phyloP scores from a whole-genome alignment of 2,329 filamentous ascomycete genomes.

The Fusarium sp. region DNA sequence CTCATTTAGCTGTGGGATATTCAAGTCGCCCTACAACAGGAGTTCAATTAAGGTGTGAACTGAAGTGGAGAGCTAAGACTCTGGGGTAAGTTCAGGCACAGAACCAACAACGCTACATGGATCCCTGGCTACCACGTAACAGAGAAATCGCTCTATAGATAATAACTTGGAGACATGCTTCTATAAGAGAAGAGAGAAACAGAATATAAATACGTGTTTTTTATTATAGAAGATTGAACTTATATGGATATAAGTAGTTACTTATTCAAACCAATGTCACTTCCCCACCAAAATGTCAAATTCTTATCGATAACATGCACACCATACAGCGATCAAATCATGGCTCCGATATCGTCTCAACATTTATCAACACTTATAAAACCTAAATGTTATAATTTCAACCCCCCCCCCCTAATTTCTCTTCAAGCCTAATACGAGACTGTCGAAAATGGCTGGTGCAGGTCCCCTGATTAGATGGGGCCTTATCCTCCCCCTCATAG shows the following conservation, averaged over 20 bases:
- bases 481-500: constrained; percentile 45
- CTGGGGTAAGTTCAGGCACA: background rate
- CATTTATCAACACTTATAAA: background rate
- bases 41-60: background rate
- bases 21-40: background rate
- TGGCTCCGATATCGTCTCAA: constrained; percentile 9
- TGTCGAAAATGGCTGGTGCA: constrained; percentile 18
- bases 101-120: background rate
- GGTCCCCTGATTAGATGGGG: constrained; percentile 44
- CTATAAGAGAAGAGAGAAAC: too few species aligned
- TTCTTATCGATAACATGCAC: constrained; percentile 37
- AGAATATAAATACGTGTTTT: too few species aligned
- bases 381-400: background rate
- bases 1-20: background rate
- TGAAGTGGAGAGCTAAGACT: background rate
- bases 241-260: too few species aligned
- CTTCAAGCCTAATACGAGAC: background rate
- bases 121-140: background rate
- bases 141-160: too few species aligned
- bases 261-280: background rate
- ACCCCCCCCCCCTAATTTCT: background rate
- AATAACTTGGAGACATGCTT: background rate
- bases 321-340: constrained; percentile 2
- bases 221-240: background rate
- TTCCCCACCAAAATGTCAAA: constrained; percentile 17